Evolutionary conservation across 192 early-diverging fungal genomes (phyloP).

Genomic region (Coemansia erecta): DNA sequence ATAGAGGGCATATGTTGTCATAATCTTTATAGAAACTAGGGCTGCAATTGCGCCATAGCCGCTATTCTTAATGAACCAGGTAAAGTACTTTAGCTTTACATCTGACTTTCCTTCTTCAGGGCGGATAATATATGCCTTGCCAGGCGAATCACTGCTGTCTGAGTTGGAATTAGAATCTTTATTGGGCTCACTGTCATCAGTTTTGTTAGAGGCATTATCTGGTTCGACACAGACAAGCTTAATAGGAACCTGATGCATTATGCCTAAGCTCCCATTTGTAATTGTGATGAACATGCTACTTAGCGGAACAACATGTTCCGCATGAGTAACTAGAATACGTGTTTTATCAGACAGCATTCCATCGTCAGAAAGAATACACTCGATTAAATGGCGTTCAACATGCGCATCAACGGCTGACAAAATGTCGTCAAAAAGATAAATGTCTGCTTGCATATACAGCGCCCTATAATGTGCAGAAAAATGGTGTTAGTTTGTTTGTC

Average conservation of each 20-base stretch:
- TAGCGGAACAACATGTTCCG: conserved; percentile 32
- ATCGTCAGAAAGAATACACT: not conserved
- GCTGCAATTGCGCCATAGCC: not conserved
- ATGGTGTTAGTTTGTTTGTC: too few species aligned
- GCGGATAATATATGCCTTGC: too few species aligned
- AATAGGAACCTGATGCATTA: not conserved
- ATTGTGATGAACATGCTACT: conserved; percentile 19
- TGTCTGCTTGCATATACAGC: conserved; percentile 58
- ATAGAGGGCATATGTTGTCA: not conserved
- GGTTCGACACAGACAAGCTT: not conserved
- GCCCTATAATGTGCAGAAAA: conserved; percentile 51
- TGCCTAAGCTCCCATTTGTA: not conserved
- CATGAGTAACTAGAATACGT: too few species aligned
- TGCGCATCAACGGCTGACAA: conserved; percentile 33
- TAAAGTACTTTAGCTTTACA: too few species aligned
- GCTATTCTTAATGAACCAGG: too few species aligned
- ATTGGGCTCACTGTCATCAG: not conserved
- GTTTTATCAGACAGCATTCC: conserved; percentile 27
- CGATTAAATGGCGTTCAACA: not conserved
- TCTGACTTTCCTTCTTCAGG: too few species aligned
- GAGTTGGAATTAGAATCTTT: not conserved
- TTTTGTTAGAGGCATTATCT: not conserved
- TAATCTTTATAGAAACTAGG: not conserved
- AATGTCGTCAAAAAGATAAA: conserved; percentile 41
- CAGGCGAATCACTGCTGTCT: not conserved